phyloP scores from a whole-genome alignment of 768 basidiomycete genomes.

The Boletus rubropictus region DNA sequence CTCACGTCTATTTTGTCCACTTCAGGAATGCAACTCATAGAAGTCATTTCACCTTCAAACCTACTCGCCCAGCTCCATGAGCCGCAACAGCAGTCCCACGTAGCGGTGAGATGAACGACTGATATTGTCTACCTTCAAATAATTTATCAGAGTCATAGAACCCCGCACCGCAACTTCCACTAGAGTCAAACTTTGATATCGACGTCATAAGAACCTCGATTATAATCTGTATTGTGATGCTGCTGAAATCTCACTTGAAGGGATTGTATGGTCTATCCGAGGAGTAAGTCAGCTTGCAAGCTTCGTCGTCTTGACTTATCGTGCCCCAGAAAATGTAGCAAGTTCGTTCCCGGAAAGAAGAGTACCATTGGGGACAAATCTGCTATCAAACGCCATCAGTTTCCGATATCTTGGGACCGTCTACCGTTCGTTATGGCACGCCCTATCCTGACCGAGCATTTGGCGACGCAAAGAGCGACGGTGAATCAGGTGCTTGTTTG shows the following conservation, averaged over 20 bases:
- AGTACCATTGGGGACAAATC: conserved; percentile 82
- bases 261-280: conserved; percentile 79
- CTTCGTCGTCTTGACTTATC: not conserved
- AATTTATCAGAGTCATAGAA: conserved; percentile 2
- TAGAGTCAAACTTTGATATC: conserved; percentile 11
- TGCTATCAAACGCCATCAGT: conserved; percentile 55
- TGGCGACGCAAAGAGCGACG: conserved; percentile 51
- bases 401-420: conserved; percentile 65
- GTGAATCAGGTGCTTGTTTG: conserved; percentile 40
- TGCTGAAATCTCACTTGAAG: conserved; percentile 85
- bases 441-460: conserved; percentile 58
- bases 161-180: not conserved
- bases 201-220: conserved; percentile 61
- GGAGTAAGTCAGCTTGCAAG: conserved; percentile 54
- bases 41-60: conserved; percentile 64
- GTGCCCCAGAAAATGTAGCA: conserved; percentile 76
- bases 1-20: conserved; percentile 73
- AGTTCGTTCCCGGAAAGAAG: conserved; percentile 86
- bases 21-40: conserved; percentile 77
- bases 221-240: conserved; percentile 76
- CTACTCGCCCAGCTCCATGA: conserved; percentile 57
- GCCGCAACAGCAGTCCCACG: conserved; percentile 7
- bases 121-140: not conserved
- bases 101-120: conserved; percentile 3
- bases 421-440: conserved; percentile 60